Base-by-base conservation (phyloP, 768 basidiomycete species). In the Rossbeevera mucosa region DNA sequence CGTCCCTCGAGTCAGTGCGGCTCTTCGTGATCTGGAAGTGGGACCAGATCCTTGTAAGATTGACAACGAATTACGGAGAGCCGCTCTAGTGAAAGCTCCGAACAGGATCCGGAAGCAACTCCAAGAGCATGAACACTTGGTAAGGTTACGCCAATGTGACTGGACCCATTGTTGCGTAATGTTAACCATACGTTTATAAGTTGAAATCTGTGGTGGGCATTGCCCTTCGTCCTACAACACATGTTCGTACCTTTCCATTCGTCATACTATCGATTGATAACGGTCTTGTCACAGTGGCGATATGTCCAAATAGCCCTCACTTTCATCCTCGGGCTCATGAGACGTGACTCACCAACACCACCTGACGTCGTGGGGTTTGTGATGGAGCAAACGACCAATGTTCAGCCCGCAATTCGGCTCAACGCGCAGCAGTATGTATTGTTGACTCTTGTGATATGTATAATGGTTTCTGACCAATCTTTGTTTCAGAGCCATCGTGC, bases 261-360 rank as follows among this genome's bases (percentile, higher is more conserved):
- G 25, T 52, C 26, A 46, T 48, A 3, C 25, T 48, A 5, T 12
- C 14, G 22, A 44, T 38, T 44, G 48, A 64, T 54, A 50, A 55
- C 16, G 18, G 46, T 42, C 26, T 52, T 52, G 16, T 61, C 13
- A n/a, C 58, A 91, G 89, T 91, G 89, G 89, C 77, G 88, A 71
- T 91, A 91, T 66, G 75, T 83, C 0, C 84, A 90, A 74, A 83
- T 82, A 59, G 85, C 88, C 7, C 67, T 76, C 26, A 78, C 77
- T 29, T 85, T 88, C 62, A 64, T 91, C 42, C 72, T 71, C 26
- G 74, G 78, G 33, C 73, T 90, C 26, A 72, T 90, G 49, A 78
- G 85, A 59, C 75, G 88, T 63, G 87, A 92, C 60, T 65, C 69
- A 25, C 69, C 76, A 9, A 74, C 80, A 16, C 65, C 79, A 2